Conservation (phyloP, 2,329 filamentous ascomycete genomes). For the Xylariaceae sp. region DNA sequence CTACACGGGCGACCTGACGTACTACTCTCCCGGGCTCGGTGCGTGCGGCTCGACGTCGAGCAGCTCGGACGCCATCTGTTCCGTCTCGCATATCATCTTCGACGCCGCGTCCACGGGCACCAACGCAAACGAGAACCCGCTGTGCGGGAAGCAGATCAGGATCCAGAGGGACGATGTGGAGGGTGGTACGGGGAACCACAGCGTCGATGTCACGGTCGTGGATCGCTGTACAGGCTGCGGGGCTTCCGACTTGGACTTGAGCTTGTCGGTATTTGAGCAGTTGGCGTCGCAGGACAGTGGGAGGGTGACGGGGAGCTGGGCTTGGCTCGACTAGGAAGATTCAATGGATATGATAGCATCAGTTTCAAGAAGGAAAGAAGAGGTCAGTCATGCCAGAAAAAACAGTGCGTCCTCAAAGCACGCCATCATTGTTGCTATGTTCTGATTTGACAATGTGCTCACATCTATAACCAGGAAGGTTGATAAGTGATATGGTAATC, state of each 20-base stretch:
- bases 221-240: slow-evolving; percentile 58
- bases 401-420: too few species aligned
- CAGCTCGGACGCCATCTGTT: slow-evolving; percentile 55
- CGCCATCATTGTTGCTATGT: too few species aligned
- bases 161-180: slow-evolving; percentile 44
- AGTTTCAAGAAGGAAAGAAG: too few species aligned
- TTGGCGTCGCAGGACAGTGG: slow-evolving; percentile 39
- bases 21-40: slow-evolving; percentile 62
- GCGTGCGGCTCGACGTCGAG: slow-evolving; percentile 61
- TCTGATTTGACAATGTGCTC: too few species aligned
- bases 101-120: slow-evolving; percentile 51
- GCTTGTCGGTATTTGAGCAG: slow-evolving; percentile 40
- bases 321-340: slow-evolving; percentile 33
- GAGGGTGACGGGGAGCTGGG: slow-evolving; percentile 33
- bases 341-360: too few species aligned
- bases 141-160: slow-evolving; percentile 65
- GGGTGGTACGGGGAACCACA: slow-evolving; percentile 35
- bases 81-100: slow-evolving; percentile 64
- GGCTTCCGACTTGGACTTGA: slow-evolving; percentile 45
- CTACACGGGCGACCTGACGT: slow-evolving; percentile 65
- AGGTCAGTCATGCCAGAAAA: too few species aligned
- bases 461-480: too few species aligned
- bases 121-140: slow-evolving; percentile 59
- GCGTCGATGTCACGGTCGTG: slow-evolving; percentile 57
- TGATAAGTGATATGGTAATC: too few species aligned